These are phyloP conservation scores for Pythium aristosporum DNA, from an alignment of 352 stramenopile genomes.

Conservation along the genomic window DNA sequence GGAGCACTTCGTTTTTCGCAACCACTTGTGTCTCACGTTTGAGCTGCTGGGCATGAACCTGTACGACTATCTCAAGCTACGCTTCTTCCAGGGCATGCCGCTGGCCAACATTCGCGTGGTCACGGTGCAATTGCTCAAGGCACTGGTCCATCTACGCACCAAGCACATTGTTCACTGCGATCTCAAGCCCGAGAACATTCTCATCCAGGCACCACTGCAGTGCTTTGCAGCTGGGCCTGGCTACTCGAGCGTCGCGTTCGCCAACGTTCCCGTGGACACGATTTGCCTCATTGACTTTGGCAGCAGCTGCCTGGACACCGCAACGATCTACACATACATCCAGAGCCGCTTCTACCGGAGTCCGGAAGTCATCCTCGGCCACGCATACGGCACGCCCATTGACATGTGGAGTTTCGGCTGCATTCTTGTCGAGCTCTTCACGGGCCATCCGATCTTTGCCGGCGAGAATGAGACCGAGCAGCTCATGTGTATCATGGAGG, in stretches of 20 bases:
- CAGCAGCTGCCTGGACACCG: constrained; percentile 88
- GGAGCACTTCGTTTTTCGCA: constrained; percentile 92
- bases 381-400: constrained; percentile 74
- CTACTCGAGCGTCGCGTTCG: constrained; percentile 79
- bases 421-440: constrained; percentile 82
- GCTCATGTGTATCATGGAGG: constrained; percentile 86
- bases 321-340: constrained; percentile 96
- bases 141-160: constrained; percentile 71
- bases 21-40: constrained; percentile 97
- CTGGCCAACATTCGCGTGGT: constrained; percentile 88
- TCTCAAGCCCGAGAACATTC: constrained; percentile 98
- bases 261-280: constrained; percentile 19
- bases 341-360: constrained; percentile 97
- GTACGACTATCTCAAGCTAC: constrained; percentile 96
- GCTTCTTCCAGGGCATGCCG: constrained; percentile 94
- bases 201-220: constrained; percentile 55
- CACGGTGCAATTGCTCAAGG: constrained; percentile 84
- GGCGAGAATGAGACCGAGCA: constrained; percentile 84
- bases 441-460: constrained; percentile 81
- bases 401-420: constrained; percentile 92
- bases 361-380: constrained; percentile 96
- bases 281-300: constrained; percentile 97
- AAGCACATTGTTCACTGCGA: constrained; percentile 96
- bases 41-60: constrained; percentile 95
- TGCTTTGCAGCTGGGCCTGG: constrained; percentile 50